phyloP scores from a whole-genome alignment of 2,329 filamentous ascomycete genomes.

The Cytospora piceae region DNA sequence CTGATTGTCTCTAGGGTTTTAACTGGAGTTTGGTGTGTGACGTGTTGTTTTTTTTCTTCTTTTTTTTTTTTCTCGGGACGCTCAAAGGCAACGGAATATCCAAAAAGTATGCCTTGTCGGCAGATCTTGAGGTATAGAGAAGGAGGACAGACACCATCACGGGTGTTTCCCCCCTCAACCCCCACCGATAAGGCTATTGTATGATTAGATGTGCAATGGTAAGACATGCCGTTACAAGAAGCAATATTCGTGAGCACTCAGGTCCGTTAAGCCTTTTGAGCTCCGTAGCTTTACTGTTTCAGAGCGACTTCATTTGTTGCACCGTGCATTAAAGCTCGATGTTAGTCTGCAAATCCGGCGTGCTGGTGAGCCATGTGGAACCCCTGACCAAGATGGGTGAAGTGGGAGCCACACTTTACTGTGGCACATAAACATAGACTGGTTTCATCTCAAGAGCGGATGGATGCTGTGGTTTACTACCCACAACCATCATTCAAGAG shows the following conservation, averaged over 20 bases:
- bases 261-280: neutral
- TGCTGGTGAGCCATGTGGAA: neutral
- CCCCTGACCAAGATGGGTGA: neutral
- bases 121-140: neutral
- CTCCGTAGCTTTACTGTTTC: neutral
- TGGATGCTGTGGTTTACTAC: neutral
- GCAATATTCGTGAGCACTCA: neutral
- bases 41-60: neutral
- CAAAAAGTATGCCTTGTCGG: constrained; percentile 5
- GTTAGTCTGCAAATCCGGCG: neutral
- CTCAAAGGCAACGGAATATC: neutral
- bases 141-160: neutral
- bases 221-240: neutral
- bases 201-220: neutral
- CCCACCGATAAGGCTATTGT: neutral
- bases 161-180: neutral
- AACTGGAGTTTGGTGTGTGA: neutral
- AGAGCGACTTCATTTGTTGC: neutral
- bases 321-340: too few species aligned
- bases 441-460: neutral
- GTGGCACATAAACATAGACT: neutral
- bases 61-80: neutral
- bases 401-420: neutral
- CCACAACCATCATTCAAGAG: neutral
- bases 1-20: neutral